Evolutionary conservation across 805 yeast species (phyloP).

Genomic region (Wickerhamomyces sydowiorum): DNA sequence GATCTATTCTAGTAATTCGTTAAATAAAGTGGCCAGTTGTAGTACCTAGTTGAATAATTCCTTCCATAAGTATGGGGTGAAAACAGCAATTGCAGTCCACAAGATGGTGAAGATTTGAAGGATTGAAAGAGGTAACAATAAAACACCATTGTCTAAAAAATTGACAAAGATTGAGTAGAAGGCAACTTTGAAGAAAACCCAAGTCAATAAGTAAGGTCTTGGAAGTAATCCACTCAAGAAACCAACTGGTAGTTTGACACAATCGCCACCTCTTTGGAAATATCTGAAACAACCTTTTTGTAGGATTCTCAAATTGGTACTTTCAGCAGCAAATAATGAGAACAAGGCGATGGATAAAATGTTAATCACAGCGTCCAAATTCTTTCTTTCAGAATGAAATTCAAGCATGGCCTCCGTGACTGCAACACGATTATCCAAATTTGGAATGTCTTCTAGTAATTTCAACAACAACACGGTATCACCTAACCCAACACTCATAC

Average conservation of each 20-base stretch:
- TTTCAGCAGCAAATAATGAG: constrained; percentile 85
- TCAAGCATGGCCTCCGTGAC: constrained; percentile 52
- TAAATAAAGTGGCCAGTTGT: too few species aligned
- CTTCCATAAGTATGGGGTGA: constrained; percentile 63
- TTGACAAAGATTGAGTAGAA: constrained; percentile 73
- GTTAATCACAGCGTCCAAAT: constrained; percentile 77
- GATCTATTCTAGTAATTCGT: too few species aligned
- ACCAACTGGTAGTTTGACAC: constrained; percentile 73
- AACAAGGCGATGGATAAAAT: constrained; percentile 88
- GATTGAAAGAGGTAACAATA: constrained; percentile 66
- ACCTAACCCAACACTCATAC: constrained; percentile 95
- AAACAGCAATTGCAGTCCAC: constrained; percentile 68
- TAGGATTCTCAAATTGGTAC: constrained; percentile 53
- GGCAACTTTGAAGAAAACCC: constrained; percentile 89
- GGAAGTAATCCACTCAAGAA: constrained; percentile 80
- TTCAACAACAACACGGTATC: constrained; percentile 71
- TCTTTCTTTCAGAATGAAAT: constrained; percentile 77
- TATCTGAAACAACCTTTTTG: constrained; percentile 89
- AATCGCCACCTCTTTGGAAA: constrained; percentile 78
- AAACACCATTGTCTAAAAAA: constrained; percentile 55
- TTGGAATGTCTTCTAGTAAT: constrained; percentile 47
- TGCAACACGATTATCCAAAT: constrained; percentile 49
- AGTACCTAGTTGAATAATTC: constrained; percentile 12
- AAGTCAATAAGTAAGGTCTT: constrained; percentile 64
- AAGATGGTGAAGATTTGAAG: constrained; percentile 64